Percentiles rank a stretch among this genome's conserved stretches.
Evolutionary conservation across 1,284 basidiomycete genomes (phyloP).

Genomic region (Grifola frondosa): DNA sequence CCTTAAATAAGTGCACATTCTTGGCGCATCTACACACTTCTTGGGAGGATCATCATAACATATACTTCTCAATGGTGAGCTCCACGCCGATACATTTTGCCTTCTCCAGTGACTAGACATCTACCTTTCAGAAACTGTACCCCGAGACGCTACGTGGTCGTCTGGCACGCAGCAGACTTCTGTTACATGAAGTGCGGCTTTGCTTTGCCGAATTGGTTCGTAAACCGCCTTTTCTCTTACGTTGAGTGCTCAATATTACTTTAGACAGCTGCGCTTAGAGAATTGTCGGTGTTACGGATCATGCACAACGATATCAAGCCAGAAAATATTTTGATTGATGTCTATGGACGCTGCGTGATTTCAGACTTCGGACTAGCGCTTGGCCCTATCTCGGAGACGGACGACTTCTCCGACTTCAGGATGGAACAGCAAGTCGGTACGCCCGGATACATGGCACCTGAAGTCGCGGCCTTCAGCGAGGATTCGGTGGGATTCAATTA

Average conservation of each 20-base stretch:
- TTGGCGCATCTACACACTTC: conserved; percentile 15
- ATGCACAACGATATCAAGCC: conserved; percentile 52
- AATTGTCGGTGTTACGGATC: conserved; percentile 19
- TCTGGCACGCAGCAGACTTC: neutral
- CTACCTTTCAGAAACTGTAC: conserved; percentile 5
- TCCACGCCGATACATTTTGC: neutral
- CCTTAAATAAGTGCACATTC: neutral
- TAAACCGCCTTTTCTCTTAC: neutral
- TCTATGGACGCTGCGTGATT: conserved; percentile 60
- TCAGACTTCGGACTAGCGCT: conserved; percentile 28
- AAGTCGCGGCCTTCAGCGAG: conserved; percentile 41
- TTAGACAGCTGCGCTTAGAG: conserved; percentile 16
- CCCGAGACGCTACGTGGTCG: neutral
- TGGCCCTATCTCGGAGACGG: neutral
- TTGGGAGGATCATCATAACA: conserved; percentile 20
- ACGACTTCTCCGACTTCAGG: conserved; percentile 3
- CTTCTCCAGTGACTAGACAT: neutral
- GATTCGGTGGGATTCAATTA: neutral
- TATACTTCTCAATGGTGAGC: conserved; percentile 28
- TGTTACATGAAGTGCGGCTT: conserved; percentile 6
- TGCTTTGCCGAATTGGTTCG: conserved; percentile 21
- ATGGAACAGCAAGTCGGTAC: conserved; percentile 50
- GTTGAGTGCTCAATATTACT: neutral
- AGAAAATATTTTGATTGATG: conserved; percentile 62
- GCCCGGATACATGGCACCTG: conserved; percentile 69